phyloP scores from a whole-genome alignment of 306 rosid species.

The Geum urbanum region DNA sequence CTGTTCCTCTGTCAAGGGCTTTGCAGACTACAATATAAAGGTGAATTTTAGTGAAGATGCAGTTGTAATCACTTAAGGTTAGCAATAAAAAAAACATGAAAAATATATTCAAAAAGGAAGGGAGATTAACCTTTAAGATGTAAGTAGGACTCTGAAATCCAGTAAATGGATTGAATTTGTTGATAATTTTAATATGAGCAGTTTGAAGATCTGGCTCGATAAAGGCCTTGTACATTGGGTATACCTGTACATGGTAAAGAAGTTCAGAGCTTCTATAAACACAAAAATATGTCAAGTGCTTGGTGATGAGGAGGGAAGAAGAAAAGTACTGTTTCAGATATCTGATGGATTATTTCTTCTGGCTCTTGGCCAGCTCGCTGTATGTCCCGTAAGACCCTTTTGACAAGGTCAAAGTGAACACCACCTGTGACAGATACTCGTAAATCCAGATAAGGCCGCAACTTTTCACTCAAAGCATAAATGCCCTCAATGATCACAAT shows the following conservation, averaged over 20 bases:
- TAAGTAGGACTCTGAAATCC: slow-evolving; percentile 97
- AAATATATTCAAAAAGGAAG: slow-evolving; percentile 16
- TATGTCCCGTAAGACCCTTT: slow-evolving; percentile 91
- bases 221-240: slow-evolving; percentile 99
- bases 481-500: slow-evolving; percentile 95
- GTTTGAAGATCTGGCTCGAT: slow-evolving; percentile 98
- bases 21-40: slow-evolving; percentile 65
- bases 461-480: slow-evolving; percentile 90
- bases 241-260: slow-evolving; percentile 56
- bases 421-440: slow-evolving; percentile 97
- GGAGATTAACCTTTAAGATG: slow-evolving; percentile 68
- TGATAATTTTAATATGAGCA: slow-evolving; percentile 85
- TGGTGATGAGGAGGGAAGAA: slow-evolving; percentile 20
- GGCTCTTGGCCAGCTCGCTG: slow-evolving; percentile 99
- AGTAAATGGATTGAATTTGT: slow-evolving; percentile 94
- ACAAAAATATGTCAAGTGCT: slow-evolving; percentile 18
- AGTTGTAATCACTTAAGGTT: slow-evolving; percentile 12
- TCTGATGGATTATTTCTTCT: slow-evolving; percentile 97
- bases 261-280: slow-evolving; percentile 28
- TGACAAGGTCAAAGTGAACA: slow-evolving; percentile 98
- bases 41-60: slow-evolving; percentile 19
- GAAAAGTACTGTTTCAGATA: slow-evolving; percentile 83
- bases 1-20: slow-evolving; percentile 59
- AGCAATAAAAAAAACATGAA: slow-evolving; percentile 12
- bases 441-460: slow-evolving; percentile 88